A percentile compares a stretch with the other conserved stretches of the same genome.
These are phyloP conservation scores for Endothia cerciana DNA, from an alignment of 2,329 filamentous ascomycete genomes.

Conservation along the genomic window DNA sequence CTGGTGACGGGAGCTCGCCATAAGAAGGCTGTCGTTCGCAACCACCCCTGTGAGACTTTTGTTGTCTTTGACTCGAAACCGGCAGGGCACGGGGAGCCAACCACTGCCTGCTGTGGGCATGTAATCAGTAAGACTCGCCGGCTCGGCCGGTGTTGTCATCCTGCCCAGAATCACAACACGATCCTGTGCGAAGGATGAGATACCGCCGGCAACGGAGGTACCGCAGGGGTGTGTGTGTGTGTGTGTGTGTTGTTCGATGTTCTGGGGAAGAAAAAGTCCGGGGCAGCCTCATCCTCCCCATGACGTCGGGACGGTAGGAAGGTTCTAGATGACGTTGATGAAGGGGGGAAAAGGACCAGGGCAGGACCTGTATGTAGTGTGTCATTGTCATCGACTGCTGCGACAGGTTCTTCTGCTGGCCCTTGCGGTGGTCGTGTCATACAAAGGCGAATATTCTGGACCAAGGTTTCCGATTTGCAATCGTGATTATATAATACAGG, in stretches of 20 bases:
- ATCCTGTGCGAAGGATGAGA: neutral
- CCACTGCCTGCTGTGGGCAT: neutral
- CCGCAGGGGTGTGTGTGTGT: no score
- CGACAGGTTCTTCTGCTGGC: no score
- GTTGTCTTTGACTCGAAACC: neutral
- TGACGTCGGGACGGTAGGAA: constrained; percentile 1
- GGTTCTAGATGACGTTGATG: constrained; percentile 2
- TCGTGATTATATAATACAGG: constrained; percentile 14
- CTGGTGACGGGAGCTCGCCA: constrained; percentile 15
- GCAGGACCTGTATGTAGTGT: neutral
- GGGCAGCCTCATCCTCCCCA: no score
- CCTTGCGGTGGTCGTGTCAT: neutral
- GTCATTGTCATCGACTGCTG: neutral
- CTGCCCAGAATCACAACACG: constrained; percentile 8
- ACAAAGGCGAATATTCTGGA: constrained; percentile 15
- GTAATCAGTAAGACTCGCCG: constrained; percentile 3
- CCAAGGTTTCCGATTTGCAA: constrained; percentile 6
- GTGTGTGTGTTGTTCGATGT: no score
- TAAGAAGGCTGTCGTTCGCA: constrained; percentile 16
- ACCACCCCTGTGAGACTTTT: constrained; percentile 14
- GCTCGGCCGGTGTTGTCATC: constrained; percentile 16
- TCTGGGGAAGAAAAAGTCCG: constrained; percentile 2
- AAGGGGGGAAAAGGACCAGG: no score
- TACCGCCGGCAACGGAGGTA: neutral
- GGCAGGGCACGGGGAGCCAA: neutral